Evolutionary conservation across 2,329 filamentous ascomycete species (phyloP), one percentile per base, ranked within the genome.

Genomic region (Aspergillus udagawae): DNA sequence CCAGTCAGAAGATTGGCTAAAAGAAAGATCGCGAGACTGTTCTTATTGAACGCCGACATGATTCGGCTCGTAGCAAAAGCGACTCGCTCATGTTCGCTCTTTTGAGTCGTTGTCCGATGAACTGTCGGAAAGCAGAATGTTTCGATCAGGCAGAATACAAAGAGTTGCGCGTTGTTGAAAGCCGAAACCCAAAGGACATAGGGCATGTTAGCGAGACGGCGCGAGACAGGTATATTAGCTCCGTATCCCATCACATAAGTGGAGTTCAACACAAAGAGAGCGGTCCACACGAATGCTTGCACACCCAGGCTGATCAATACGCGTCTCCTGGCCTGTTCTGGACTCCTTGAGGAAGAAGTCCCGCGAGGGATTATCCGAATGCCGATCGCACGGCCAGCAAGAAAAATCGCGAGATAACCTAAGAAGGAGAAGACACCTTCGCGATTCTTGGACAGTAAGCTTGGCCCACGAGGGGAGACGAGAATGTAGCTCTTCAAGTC

Each of bases 371-470:
- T 83, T 57, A 94, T 83, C 60, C 87, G 84, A 75, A 92, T 86
- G 51, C 94, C 94, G 20, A 88, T 84, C 44, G 90, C 89, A 70
- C 95, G 91, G 3, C 94, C 94, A 0, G 90, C 86, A 42, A 99
- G 84, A 74, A 97, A 99, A 58, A 99, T 97, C 49, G 93, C 89
- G 49, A 99, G 83, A 70, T 99, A 99, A 4, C 94, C 94, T 51
- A 90, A 76, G 73, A 97, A 96, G 54, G 92, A 96, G 73, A 93
- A 96, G n/a, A 99, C 82, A 0, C 94, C 94, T 73, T 99, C 94
- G 27, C 93, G 84, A 70, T 99, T 99, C 80, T 92, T 90, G 1
- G 91, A 93, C 5, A 99, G 73, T 14, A 96, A 78, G 66, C 92
- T 85, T 0, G 82, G 86, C 1, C 77, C 77, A 4, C 94, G 86